Evolutionary conservation across 2,329 filamentous ascomycete genomes (phyloP), one percentile per base, ranked within the genome.

Genomic region (Ascomycota sp.): DNA sequence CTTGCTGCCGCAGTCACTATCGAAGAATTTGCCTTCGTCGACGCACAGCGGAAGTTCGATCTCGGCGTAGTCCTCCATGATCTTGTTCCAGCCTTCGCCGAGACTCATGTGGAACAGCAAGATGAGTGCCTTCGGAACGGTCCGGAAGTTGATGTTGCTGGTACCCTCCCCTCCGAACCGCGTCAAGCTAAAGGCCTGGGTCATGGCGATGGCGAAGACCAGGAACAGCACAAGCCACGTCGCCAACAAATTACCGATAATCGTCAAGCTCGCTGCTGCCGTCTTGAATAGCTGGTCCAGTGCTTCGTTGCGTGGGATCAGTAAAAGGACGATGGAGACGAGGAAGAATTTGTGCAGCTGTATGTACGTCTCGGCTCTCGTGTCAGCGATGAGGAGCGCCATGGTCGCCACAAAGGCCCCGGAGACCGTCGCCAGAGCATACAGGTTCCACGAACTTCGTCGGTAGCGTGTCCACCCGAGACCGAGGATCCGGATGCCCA

Each of bases 281-380:
- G 91, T 98, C 53, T 98, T 98, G 69, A 98, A 98, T 0, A 98
- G 69, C 49, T 98, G 89, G 47, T 98, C 91, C 15, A 98, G 66
- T 29, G 92, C 85, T 43, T 98, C 91, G 48, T 98, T 98, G 30
- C 91, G 71, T 1, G 89, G 89, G 36, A 98, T 98, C 22, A 98
- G 66, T 30, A 98, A 61, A 7, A 95, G 63, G 3, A 89, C 75
- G 32, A 95, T 77, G 7, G 81, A 76, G 13, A 95, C 89, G 21
- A 98, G 64, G 50, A 92, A 94, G 35, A 92, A 69, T 53, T 98
- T 98, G 59, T 95, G 83, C 21, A 94, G 56, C 52, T 85, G 79
- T 22, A 75, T 62, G 40, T 86, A 82, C 2, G 64, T 59, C 30
- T 68, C 63, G n/a, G 64, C 56, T 30, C 58, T 54, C 27, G 63